Evolutionary conservation across 2,329 filamentous ascomycete genomes (phyloP).

Genomic region (Dothideomycetes sp.): DNA sequence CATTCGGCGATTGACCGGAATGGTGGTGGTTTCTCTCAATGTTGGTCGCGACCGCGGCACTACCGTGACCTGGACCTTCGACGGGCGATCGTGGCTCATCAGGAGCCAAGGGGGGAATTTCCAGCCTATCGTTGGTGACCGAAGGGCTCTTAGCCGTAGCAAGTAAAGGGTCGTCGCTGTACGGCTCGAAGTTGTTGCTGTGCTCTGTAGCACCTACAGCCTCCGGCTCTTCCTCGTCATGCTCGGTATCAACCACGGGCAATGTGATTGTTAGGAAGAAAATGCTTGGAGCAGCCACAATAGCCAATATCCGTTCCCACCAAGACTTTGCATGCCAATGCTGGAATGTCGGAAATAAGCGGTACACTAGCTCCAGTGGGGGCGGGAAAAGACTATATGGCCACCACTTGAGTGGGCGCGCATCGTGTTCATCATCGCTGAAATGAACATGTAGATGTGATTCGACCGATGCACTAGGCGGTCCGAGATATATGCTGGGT

Average conservation of each 20-base stretch:
- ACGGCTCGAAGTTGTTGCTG: too few species aligned
- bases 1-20: conserved; percentile 4
- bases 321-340: conserved; percentile 71
- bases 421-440: conserved; percentile 20
- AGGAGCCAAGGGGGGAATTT: too few species aligned
- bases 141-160: neutral
- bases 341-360: conserved; percentile 77
- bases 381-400: conserved; percentile 63
- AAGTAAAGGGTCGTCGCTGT: neutral
- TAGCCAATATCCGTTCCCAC: conserved; percentile 72
- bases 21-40: conserved; percentile 7
- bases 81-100: too few species aligned
- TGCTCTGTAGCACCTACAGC: neutral
- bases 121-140: too few species aligned
- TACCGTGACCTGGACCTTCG: conserved; percentile 3
- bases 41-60: conserved; percentile 9
- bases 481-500: conserved; percentile 46
- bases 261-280: conserved; percentile 82
- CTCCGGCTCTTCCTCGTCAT: conserved; percentile 37
- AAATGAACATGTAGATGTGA: conserved; percentile 35
- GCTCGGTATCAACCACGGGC: conserved; percentile 71
- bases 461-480: conserved; percentile 37
- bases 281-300: conserved; percentile 80
- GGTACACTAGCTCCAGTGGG: conserved; percentile 58
- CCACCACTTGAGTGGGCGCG: conserved; percentile 59